Base-by-base conservation (phyloP, 805 yeast genomes). In the Lipomyces anomalus region DNA sequence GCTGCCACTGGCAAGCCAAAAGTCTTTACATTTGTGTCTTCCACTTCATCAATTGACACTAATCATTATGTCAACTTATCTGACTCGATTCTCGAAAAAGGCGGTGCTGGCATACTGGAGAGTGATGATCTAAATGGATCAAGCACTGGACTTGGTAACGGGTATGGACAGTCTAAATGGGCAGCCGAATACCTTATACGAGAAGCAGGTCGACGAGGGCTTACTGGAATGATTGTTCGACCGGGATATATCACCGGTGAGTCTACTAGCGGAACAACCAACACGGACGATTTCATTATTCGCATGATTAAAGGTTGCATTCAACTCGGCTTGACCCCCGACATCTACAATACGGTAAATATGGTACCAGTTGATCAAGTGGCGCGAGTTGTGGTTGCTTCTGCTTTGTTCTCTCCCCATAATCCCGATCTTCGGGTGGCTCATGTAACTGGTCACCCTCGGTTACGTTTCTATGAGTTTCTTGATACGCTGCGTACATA, bases 291-390 rank as follows among this genome's bases (percentile, higher is more conserved):
- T 67, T 92, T 90, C 81, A 71, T 92, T 60, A 71, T 90, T 53
- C 78, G 99, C 66, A 84, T 89, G 84, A 72, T 92, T 69, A 92
- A 92, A 72, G 97, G 99, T 26, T 82, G 94, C 66, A 80, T 81
- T 43, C 95, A 92, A 67, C 67, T 94, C 48, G 95, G 95, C 7
- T 70, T 73, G 40, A 82, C 77, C 57, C 98, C 99, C 28, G 84
- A 83, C 59, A 88, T 92, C 55, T 66, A 77, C 55, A 92, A 92
- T 71, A 77, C 80, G 38, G 95, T 90, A 32, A 92, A 92, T 67
- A 87, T 89, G 84, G 97, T 87, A 20, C 98, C 98, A 2, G 98
- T 92, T 36, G 97, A 94, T 59, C 98, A 92, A 61, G 98, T 92
- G 55, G 97, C 99, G 1, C 76, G 95, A 38, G 85, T 88, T 21